A percentile compares a stretch with the other conserved stretches of the same genome.
These are phyloP conservation scores for Tuber brumale DNA, from an alignment of 495 filamentous ascomycete genomes.

Conservation along the genomic window DNA sequence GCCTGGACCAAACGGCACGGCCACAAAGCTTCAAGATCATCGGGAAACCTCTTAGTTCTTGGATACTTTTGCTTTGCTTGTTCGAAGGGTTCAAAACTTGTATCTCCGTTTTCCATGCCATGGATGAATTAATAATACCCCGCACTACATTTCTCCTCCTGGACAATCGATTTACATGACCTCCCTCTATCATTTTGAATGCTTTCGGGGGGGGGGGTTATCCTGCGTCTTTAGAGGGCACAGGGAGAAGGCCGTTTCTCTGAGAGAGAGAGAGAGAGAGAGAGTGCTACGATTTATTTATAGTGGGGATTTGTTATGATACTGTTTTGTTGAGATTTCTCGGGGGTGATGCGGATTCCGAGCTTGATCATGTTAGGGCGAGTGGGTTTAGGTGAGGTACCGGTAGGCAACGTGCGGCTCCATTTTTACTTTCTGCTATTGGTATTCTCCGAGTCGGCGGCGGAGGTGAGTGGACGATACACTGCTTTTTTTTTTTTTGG, in stretches of 20 bases:
- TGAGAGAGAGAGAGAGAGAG: not conserved
- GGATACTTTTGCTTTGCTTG: too few species aligned
- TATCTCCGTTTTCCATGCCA: not conserved
- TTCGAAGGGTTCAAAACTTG: not conserved
- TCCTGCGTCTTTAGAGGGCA: not conserved
- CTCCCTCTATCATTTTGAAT: not conserved
- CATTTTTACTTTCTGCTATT: not conserved
- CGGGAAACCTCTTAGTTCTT: not conserved
- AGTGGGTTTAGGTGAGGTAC: not conserved
- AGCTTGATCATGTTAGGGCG: not conserved
- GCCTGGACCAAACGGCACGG: too few species aligned
- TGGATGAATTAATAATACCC: not conserved
- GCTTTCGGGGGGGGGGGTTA: not conserved
- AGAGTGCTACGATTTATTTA: not conserved
- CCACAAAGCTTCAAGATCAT: too few species aligned
- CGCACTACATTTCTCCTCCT: not conserved
- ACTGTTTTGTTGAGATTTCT: not conserved
- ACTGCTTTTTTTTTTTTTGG: not conserved
- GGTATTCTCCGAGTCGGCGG: not conserved
- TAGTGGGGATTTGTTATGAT: not conserved
- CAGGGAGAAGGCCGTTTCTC: not conserved
- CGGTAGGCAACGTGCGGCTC: not conserved
- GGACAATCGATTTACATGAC: not conserved
- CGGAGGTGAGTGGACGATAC: not conserved
- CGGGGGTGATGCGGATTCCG: not conserved